Evolutionary conservation across 2,329 filamentous ascomycete species (phyloP).

Genomic region (Colletotrichum echinochloae): DNA sequence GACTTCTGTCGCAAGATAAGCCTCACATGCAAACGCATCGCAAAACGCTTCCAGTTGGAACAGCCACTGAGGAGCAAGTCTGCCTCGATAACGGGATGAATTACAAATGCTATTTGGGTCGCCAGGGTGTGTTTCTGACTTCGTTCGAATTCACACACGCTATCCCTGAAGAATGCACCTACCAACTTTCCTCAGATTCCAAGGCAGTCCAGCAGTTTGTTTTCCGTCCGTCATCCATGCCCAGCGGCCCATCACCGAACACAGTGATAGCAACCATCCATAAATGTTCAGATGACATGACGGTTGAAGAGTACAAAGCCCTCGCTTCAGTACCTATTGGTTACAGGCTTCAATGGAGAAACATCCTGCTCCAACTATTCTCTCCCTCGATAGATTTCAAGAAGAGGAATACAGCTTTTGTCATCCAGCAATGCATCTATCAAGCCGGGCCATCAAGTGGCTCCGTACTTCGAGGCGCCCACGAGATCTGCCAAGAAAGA

Average conservation of each 20-base stretch:
- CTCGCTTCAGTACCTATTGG: constrained; percentile 64
- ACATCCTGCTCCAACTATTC: constrained; percentile 64
- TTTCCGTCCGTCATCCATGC: constrained; percentile 44
- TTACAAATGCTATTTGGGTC: constrained; percentile 54
- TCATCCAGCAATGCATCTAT: constrained; percentile 62
- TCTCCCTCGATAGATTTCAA: constrained; percentile 63
- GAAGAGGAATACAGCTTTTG: constrained; percentile 58
- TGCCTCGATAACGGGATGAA: constrained; percentile 60
- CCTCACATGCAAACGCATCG: constrained; percentile 53
- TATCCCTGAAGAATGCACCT: constrained; percentile 54
- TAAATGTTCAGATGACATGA: constrained; percentile 60
- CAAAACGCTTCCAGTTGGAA: constrained; percentile 42
- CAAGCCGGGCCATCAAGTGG: constrained; percentile 56
- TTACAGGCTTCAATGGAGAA: constrained; percentile 64
- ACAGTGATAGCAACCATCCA: constrained; percentile 62
- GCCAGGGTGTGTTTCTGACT: constrained; percentile 30
- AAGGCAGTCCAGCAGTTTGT: constrained; percentile 55
- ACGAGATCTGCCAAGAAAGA: constrained; percentile 1
- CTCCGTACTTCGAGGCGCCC: background rate
- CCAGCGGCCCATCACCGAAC: constrained; percentile 57
- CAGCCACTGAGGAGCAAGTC: constrained; percentile 50
- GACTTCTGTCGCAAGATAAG: constrained; percentile 52
- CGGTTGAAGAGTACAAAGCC: constrained; percentile 65
- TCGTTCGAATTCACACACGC: constrained; percentile 36
- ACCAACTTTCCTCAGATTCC: constrained; percentile 50